Conservation (phyloP, 2,329 filamentous ascomycete genomes). For the Dactylonectria estremocensis region DNA sequence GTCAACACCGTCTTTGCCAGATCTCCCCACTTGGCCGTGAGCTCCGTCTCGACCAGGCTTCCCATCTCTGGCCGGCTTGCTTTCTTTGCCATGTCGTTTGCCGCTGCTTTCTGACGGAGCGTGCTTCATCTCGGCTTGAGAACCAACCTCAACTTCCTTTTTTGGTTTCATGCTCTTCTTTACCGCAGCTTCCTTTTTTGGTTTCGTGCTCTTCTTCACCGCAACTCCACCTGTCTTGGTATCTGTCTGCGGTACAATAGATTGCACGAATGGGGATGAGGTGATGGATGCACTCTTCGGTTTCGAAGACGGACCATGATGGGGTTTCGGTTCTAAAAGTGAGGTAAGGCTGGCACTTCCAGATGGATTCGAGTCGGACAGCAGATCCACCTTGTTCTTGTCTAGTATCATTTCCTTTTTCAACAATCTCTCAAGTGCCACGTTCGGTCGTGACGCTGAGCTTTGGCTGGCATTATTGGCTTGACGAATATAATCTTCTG, state of each 20-base stretch:
- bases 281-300: neutral
- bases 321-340: neutral
- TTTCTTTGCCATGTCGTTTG: too few relatives aligned
- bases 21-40: too few relatives aligned
- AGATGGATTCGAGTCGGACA: neutral
- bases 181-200: too few relatives aligned
- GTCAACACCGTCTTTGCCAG: too few relatives aligned
- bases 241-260: neutral
- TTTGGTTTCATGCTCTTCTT: too few relatives aligned
- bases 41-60: too few relatives aligned
- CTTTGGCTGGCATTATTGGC: neutral
- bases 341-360: neutral
- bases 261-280: neutral
- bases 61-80: too few relatives aligned
- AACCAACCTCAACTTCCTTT: too few relatives aligned
- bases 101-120: too few relatives aligned
- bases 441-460: neutral
- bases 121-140: too few relatives aligned
- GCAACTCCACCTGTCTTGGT: too few relatives aligned
- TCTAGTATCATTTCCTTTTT: neutral
- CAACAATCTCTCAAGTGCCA: constrained; percentile 9
- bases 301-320: neutral
- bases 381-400: neutral
- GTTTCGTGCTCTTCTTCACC: too few relatives aligned
- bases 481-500: constrained; percentile 7